Base-by-base conservation (phyloP, 1,139 yeast species). In the Candida sp. region DNA sequence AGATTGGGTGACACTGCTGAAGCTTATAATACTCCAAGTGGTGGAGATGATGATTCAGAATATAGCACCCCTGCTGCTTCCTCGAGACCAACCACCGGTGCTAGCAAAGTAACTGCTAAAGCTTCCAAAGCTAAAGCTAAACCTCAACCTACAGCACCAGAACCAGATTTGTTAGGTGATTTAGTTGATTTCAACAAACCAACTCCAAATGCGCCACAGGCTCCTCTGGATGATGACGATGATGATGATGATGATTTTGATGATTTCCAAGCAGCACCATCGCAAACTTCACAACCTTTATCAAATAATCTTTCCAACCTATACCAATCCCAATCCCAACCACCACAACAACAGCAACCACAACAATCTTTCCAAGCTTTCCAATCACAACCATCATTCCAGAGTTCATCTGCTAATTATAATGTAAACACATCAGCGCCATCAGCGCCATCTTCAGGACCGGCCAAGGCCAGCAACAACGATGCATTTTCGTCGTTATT, bases 211-310 rank as follows among this genome's bases (percentile, higher is more conserved):
- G 23, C 44, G 36, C 42, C 52, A 37, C 46, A 55, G 33, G 47
- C 56, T 30, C 38, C 56, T 22, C 47, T 63, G 9, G 49, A 66
- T 8, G 49, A 53, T 15, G 44, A 40, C 21, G 53, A 49, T 2
- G 82, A 72, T 21, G 87, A 82, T 36, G 95, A 86, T 51, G 97
- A 90, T 54, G 98, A 91, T 36, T 91, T 91, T 64, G 96, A 88
- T 52, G 98, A 93, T 54, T 91, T 91, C 76, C 97, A 91, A 64
- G 82, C 87, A 43, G 96, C 97, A 4, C 78, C 77, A 21, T 52
- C 80, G 61, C 72, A 52, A 50, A 64, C 58, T 45, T 61, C 58
- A 45, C 66, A 38, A 35, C 60, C 52, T 38, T 56, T 64, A 36
- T 48, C 72, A n/a, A 64, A 56, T 53, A 68, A 66, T 52, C 63